phyloP scores from a whole-genome alignment of 2,329 filamentous ascomycete species.

The Rutstroemia sp. region DNA sequence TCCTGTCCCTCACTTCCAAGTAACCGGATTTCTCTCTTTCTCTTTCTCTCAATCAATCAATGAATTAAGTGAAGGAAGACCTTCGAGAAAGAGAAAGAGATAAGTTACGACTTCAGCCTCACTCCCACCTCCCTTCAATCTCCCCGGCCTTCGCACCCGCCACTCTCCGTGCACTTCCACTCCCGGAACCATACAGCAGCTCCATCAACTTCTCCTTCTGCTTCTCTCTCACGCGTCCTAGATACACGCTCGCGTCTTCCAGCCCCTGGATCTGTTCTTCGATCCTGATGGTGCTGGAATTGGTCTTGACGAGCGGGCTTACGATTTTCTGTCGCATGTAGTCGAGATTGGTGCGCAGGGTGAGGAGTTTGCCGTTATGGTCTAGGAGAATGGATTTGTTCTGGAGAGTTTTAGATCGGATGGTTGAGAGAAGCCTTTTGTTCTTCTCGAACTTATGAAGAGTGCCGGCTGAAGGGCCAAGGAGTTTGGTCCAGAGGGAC shows the following conservation, averaged over 20 bases:
- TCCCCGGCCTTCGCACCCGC: conserved; percentile 9
- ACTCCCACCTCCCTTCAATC: conserved; percentile 17
- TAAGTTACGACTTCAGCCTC: not conserved
- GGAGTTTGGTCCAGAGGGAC: conserved; percentile 76
- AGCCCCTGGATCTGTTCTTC: conserved; percentile 82
- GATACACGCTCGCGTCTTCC: conserved; percentile 69
- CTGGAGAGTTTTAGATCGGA: conserved; percentile 73
- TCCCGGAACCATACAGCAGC: conserved; percentile 55
- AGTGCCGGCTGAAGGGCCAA: conserved; percentile 66
- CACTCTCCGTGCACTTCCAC: conserved; percentile 14
- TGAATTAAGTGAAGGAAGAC: not conserved
- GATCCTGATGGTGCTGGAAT: conserved; percentile 63
- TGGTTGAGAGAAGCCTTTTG: conserved; percentile 66
- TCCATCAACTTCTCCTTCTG: conserved; percentile 83
- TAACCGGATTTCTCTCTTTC: not conserved
- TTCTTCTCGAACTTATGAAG: conserved; percentile 93
- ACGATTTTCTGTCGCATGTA: conserved; percentile 77
- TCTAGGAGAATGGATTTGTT: conserved; percentile 84
- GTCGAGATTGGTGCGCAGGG: conserved; percentile 81
- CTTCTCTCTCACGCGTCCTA: conserved; percentile 65
- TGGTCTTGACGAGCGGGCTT: conserved; percentile 68
- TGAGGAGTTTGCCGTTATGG: conserved; percentile 77
- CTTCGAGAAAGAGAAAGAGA: not conserved
- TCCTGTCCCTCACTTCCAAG: not conserved
- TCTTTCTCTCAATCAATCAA: not conserved